Evolutionary conservation across 169 alveolate genomes (phyloP), one percentile per base, ranked within the genome.

Genomic region (Hepatocystis sp.): DNA sequence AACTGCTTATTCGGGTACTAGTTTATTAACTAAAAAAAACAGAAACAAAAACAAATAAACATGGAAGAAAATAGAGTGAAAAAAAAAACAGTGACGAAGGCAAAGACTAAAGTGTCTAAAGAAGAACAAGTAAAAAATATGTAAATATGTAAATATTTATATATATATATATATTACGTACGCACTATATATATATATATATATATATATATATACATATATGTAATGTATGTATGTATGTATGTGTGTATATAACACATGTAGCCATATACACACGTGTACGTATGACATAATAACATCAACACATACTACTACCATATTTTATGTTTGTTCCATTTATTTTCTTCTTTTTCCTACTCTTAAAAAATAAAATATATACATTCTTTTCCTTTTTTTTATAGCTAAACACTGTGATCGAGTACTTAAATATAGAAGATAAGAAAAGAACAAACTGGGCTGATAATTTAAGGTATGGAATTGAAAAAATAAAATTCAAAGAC

Each of bases 101-200:
- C 55, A 51, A 52, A 23, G 4, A 32, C 58, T 2, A 58, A 42
- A 13, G 65, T 36, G 0, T 58, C 76, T 19, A 46, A 64, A 66
- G 86, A 71, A 17, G 76, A 71, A 32, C 44, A 76, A 51, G 86
- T 71, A n/a, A n/a, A n/a, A n/a, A n/a, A n/a, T n/a, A n/a, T n/a
- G n/a, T n/a, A n/a, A n/a, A 4, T 64, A 19, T 44, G 10, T 32
- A 13, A n/a, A 58, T 58, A 30, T 34, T 2, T 32, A 30, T 15
- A 58, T 58, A 30, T 32, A 10, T 58, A 13, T n/a, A 34, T 23
- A 63, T 0, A 63, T 17, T 15, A 17, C 32, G 0, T 47, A 7
- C 25, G 1, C 25, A 0, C 0, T n/a, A n/a, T n/a, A n/a, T n/a
- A 7, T 15, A 10, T 27, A 7, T 47, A 17, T 7, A 4, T 0